A percentile compares a stretch with the other conserved stretches of the same genome.
Conservation (phyloP, 208 protist genomes). For the Leishmania major region DNA sequence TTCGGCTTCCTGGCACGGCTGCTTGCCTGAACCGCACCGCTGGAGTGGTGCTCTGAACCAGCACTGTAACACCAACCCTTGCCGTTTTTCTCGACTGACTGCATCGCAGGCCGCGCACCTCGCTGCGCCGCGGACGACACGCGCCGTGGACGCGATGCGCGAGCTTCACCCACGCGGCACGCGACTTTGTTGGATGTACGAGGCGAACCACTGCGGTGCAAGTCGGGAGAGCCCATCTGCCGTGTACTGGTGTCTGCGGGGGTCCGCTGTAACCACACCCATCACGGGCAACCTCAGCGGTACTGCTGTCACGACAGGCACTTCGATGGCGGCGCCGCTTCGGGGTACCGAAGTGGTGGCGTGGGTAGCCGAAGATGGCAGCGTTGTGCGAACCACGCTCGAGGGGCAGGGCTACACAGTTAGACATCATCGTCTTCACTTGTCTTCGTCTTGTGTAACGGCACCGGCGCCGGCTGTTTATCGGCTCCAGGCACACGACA, state of each 20-base stretch:
- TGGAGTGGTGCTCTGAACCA: conserved; percentile 24
- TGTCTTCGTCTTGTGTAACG: conserved; percentile 17
- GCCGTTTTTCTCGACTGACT: conserved; percentile 27
- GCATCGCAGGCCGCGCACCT: conserved; percentile 21
- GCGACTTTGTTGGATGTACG: conserved; percentile 52
- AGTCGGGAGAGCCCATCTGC: conserved; percentile 57
- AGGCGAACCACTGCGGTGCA: conserved; percentile 6
- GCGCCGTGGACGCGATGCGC: conserved; percentile 23
- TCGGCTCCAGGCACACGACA: conserved; percentile 5
- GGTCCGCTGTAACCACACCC: background rate
- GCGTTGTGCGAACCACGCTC: conserved; percentile 37
- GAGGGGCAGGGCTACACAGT: conserved; percentile 54
- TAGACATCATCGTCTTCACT: conserved; percentile 41
- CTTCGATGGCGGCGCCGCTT: background rate
- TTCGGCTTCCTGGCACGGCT: conserved; percentile 8
- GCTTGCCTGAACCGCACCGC: conserved; percentile 26
- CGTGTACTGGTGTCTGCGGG: conserved; percentile 65
- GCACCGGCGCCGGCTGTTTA: conserved; percentile 40
- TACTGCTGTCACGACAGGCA: background rate
- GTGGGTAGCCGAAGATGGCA: conserved; percentile 76
- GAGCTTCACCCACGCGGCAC: conserved; percentile 15
- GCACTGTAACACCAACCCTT: conserved; percentile 10
- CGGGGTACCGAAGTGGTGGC: conserved; percentile 40
- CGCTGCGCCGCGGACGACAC: conserved; percentile 26
- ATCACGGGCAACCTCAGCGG: background rate